Conservation (phyloP, 2,329 filamentous ascomycete species). For the Colletotrichum sp. region DNA sequence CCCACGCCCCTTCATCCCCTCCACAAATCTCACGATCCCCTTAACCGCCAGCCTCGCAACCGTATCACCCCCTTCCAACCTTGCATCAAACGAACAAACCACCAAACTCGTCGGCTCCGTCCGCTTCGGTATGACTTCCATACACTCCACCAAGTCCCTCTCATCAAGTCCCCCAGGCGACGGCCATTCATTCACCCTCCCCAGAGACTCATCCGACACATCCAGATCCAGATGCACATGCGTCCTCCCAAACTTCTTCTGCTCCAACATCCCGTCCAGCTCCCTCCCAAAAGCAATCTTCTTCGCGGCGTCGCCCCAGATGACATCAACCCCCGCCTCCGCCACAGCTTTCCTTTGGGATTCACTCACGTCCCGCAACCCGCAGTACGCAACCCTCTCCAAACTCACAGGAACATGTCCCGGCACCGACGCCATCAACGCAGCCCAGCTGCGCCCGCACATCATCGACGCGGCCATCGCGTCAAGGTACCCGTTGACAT, state of each 20-base stretch:
- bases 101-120: not conserved
- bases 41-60: not conserved
- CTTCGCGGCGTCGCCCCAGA: not conserved
- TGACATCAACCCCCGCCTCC: not conserved
- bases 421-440: slow-evolving; percentile 25
- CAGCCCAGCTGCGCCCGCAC: slow-evolving; percentile 35
- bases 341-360: not conserved
- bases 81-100: not conserved
- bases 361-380: not conserved
- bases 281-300: slow-evolving; percentile 10
- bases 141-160: not conserved
- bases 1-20: not conserved
- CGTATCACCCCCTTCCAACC: not conserved
- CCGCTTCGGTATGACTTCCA: not conserved
- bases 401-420: not conserved
- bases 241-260: not conserved
- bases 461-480: slow-evolving; percentile 41
- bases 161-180: not conserved
- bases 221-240: not conserved
- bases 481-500: slow-evolving; percentile 41
- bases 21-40: not conserved
- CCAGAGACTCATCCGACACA: not conserved
- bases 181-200: not conserved
- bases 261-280: not conserved
- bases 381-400: not conserved